Evolutionary conservation across 2,329 filamentous ascomycete genomes (phyloP).

Genomic region (Ascochyta clinopodiicola): DNA sequence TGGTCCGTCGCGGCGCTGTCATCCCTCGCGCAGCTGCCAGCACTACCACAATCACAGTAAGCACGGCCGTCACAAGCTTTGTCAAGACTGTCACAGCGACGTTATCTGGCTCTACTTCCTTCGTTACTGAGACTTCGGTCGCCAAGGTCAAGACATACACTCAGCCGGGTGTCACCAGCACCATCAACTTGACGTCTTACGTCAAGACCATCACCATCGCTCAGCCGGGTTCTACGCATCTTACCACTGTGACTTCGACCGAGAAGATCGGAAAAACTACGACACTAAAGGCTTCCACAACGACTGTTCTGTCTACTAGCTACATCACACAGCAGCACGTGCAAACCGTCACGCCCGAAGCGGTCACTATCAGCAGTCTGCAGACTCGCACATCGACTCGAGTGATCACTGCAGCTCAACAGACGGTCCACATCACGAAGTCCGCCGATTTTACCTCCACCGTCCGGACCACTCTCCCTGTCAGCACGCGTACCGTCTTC

Average conservation of each 20-base stretch:
- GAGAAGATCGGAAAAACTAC: slow-evolving; percentile 24
- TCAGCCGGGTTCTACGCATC: slow-evolving; percentile 29
- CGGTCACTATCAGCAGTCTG: slow-evolving; percentile 28
- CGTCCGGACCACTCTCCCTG: slow-evolving; percentile 29
- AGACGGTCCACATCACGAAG: slow-evolving; percentile 19
- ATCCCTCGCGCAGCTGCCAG: slow-evolving; percentile 20
- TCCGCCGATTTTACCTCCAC: slow-evolving; percentile 25
- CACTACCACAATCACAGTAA: slow-evolving; percentile 34
- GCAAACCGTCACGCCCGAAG: slow-evolving; percentile 23
- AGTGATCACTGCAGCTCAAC: slow-evolving; percentile 15
- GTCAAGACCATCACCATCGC: slow-evolving; percentile 30
- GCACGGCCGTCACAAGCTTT: slow-evolving; percentile 32
- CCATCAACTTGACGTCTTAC: slow-evolving; percentile 26
- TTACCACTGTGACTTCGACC: slow-evolving; percentile 24
- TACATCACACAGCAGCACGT: slow-evolving; percentile 17
- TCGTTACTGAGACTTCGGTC: slow-evolving; percentile 19
- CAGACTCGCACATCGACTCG: slow-evolving; percentile 20
- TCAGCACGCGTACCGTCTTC: slow-evolving; percentile 17
- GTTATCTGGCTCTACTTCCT: slow-evolving; percentile 22
- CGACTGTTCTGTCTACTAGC: slow-evolving; percentile 18
- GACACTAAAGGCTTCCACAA: slow-evolving; percentile 26
- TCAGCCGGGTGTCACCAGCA: slow-evolving; percentile 24
- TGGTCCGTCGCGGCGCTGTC: slow-evolving; percentile 24
- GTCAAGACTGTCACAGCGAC: slow-evolving; percentile 23
- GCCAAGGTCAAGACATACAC: slow-evolving; percentile 19